Evolutionary conservation across 495 filamentous ascomycete genomes (phyloP).

Genomic region (Xylaria longipes): DNA sequence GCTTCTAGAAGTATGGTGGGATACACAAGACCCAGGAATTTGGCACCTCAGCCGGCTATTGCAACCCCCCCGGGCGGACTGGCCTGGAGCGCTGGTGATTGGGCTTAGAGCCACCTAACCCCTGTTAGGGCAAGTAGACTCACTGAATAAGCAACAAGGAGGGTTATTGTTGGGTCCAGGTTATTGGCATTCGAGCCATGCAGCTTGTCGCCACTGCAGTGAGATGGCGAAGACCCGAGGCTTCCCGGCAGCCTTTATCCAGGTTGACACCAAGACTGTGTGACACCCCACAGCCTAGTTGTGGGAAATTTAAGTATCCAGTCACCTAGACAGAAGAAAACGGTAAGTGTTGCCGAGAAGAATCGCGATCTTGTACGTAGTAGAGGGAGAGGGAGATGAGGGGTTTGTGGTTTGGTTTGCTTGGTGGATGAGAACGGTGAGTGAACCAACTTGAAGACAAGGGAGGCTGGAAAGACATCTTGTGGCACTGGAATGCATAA

Average conservation of each 20-base stretch:
- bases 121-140: conserved; percentile 23
- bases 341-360: neutral
- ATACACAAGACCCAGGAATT: conserved; percentile 35
- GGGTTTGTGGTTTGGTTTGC: neutral
- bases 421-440: neutral
- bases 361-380: neutral
- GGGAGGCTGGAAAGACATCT: neutral
- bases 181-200: conserved; percentile 28
- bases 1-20: conserved; percentile 40
- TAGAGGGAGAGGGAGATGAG: neutral
- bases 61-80: conserved; percentile 11
- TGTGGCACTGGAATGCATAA: conserved; percentile 16
- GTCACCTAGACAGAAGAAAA: neutral
- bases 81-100: conserved; percentile 33
- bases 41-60: conserved; percentile 32
- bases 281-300: neutral
- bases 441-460: conserved; percentile 1
- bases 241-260: neutral
- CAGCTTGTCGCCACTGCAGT: conserved; percentile 27
- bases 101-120: conserved; percentile 32
- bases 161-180: conserved; percentile 19
- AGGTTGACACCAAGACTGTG: neutral
- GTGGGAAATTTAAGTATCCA: neutral
- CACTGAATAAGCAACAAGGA: conserved; percentile 23
- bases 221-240: neutral